phyloP scores from a whole-genome alignment of 768 basidiomycete genomes.

The Mycena belliarum region DNA sequence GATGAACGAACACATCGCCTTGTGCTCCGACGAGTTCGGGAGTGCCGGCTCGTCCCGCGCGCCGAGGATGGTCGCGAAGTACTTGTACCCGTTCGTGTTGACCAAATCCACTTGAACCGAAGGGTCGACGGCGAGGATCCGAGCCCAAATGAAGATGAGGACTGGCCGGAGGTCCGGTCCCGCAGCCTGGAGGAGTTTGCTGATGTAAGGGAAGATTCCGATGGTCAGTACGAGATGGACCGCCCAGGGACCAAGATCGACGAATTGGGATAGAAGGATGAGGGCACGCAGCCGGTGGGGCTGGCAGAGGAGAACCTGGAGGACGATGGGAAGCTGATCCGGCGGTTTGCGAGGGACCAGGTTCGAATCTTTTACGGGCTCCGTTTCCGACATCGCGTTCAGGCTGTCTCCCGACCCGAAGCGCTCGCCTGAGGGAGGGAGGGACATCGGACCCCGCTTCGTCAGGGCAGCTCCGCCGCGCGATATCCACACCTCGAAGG shows the following conservation, averaged over 20 bases:
- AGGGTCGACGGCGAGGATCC: constrained; percentile 95
- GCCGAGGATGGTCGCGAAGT: constrained; percentile 79
- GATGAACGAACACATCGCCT: constrained; percentile 98
- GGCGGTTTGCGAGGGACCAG: constrained; percentile 89
- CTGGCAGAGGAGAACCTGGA: constrained; percentile 96
- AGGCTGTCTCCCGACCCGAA: constrained; percentile 26
- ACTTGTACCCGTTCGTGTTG: constrained; percentile 80
- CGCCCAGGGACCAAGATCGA: constrained; percentile 98
- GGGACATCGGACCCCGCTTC: constrained; percentile 70
- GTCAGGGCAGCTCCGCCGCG: constrained; percentile 87
- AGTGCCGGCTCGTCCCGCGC: constrained; percentile 67
- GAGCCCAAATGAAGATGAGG: constrained; percentile 97
- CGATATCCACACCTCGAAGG: constrained; percentile 98
- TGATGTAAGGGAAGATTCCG: constrained; percentile 98
- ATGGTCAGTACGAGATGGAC: constrained; percentile 94
- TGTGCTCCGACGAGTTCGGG: constrained; percentile 94
- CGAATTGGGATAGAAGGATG: constrained; percentile 94
- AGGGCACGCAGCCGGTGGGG: constrained; percentile 94
- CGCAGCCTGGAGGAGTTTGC: constrained; percentile 92
- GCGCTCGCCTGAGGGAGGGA: constrained; percentile 51
- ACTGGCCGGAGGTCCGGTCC: constrained; percentile 96
- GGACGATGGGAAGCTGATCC: constrained; percentile 95
- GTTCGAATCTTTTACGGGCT: constrained; percentile 40
- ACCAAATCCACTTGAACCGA: constrained; percentile 89
- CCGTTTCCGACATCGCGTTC: constrained; percentile 29